phyloP scores from a whole-genome alignment of 2,329 filamentous ascomycete species.

The Trichoderma atrobrunneum region DNA sequence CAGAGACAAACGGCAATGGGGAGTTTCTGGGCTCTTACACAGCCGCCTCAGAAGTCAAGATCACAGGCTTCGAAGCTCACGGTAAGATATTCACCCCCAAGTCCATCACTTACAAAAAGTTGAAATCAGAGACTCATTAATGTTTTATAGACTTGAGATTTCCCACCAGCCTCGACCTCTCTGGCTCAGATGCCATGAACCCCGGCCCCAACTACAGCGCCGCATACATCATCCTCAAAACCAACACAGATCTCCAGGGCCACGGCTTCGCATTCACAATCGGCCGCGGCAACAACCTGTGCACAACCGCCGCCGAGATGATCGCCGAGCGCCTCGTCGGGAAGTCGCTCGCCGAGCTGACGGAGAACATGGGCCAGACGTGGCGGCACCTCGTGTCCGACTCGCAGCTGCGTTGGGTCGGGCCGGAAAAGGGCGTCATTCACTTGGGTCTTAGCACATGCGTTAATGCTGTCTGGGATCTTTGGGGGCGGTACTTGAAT shows the following conservation, averaged over 20 bases:
- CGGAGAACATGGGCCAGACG: slow-evolving; percentile 78
- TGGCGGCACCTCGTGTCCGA: slow-evolving; percentile 89
- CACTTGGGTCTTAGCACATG: slow-evolving; percentile 86
- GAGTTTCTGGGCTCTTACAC: neutral
- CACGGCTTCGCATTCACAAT: slow-evolving; percentile 87
- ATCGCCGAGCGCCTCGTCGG: slow-evolving; percentile 75
- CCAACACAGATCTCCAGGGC: slow-evolving; percentile 67
- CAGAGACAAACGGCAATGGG: neutral
- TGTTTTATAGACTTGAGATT: slow-evolving; percentile 65
- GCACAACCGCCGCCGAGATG: slow-evolving; percentile 73
- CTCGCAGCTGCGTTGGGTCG: slow-evolving; percentile 89
- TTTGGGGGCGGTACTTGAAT: slow-evolving; percentile 81
- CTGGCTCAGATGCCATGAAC: slow-evolving; percentile 97
- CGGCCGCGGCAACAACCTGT: slow-evolving; percentile 88
- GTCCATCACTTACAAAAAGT: neutral
- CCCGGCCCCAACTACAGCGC: slow-evolving; percentile 88
- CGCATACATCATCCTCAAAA: slow-evolving; percentile 89
- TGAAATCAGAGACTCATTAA: neutral
- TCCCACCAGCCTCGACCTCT: slow-evolving; percentile 92
- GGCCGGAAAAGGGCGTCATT: slow-evolving; percentile 90
- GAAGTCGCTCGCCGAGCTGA: slow-evolving; percentile 72
- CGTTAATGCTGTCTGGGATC: slow-evolving; percentile 91
- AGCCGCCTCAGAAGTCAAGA: slow-evolving; percentile 55
- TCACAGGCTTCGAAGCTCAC: slow-evolving; percentile 69
- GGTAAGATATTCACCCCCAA: slow-evolving; percentile 43